Evolutionary conservation across 2,329 filamentous ascomycete species (phyloP).

Genomic region (Ophiosphaerella korrae): DNA sequence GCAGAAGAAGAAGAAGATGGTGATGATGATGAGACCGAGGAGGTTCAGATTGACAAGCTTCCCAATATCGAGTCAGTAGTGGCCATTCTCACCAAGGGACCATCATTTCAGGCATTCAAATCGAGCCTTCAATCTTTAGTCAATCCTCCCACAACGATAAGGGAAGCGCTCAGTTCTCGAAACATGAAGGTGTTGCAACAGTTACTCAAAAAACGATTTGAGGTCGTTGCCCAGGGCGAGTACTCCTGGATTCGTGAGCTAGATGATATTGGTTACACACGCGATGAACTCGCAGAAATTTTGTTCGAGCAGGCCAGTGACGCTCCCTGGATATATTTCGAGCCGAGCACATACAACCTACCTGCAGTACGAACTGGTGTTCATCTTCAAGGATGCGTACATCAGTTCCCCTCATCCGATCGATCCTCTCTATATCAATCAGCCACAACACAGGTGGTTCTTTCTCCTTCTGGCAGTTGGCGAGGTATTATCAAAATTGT

Average conservation of each 20-base stretch:
- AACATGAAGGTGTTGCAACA: background rate
- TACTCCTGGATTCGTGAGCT: slow-evolving; percentile 3
- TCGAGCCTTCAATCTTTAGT: background rate
- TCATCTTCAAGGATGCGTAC: background rate
- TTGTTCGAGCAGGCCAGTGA: background rate
- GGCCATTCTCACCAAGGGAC: background rate
- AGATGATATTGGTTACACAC: background rate
- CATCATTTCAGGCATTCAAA: background rate
- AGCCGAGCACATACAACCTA: background rate
- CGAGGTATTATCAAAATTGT: background rate
- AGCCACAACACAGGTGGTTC: background rate
- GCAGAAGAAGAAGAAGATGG: background rate
- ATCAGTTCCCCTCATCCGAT: background rate
- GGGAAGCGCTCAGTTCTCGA: background rate
- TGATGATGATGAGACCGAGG: background rate
- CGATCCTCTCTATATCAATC: background rate
- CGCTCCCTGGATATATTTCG: slow-evolving; percentile 5
- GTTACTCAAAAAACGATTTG: background rate
- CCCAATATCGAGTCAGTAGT: background rate
- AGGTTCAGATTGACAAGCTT: background rate
- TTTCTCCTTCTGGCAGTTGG: no score
- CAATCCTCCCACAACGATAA: background rate
- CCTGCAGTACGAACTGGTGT: background rate
- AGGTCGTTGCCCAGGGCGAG: background rate
- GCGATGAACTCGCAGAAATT: slow-evolving; percentile 1